Evolutionary conservation across 1,284 basidiomycete species (phyloP), one percentile per base, ranked within the genome.

Genomic region (Filobasidium uniguttulatum): DNA sequence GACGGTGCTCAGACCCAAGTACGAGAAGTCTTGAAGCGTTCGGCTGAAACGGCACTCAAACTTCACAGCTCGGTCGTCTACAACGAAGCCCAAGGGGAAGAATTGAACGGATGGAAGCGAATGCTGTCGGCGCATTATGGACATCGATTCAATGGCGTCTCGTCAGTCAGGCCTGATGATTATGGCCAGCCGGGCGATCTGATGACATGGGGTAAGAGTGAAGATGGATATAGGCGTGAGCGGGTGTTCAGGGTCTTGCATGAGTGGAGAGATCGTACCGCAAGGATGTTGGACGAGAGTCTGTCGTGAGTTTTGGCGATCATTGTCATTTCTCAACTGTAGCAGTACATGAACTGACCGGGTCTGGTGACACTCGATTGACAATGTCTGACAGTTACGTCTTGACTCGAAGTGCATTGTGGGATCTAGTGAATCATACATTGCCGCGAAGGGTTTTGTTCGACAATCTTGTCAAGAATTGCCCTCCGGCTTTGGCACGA

Each of bases 221-320:
- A 67, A 80, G 49, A 74, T 72, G 58, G 74, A 69, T 56, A 60
- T 31, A 66, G 77, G 56, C 76, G 78, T 53, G 68, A 71, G 38
- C 75, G 74, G 36, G 77, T 89, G n/a, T 86, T 85, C 65, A 77
- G 74, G 51, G 73, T 73, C 0, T 71, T 94, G 17, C 88, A 94
- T 67, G 72, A 69, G 26, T 97, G 93, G 93, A 75, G 93, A 56
- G 91, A 97, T 62, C 61, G 64, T 3, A 69, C 83, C 1, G 86
- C 89, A 0, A 74, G 89, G 46, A 78, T 82, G 52, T 82, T 89
- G 56, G 93, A 97, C 64, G 93, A 97, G 67, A 85, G 84, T 62
- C 77, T 78, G 4, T 72, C 81, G 80, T 89, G 64, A 54, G 78
- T 71, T 23, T 44, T 10, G 10, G 31, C 9, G 5, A 22, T 10